Conservation (phyloP, 352 stramenopile species). For the Plasmopara viticola region DNA sequence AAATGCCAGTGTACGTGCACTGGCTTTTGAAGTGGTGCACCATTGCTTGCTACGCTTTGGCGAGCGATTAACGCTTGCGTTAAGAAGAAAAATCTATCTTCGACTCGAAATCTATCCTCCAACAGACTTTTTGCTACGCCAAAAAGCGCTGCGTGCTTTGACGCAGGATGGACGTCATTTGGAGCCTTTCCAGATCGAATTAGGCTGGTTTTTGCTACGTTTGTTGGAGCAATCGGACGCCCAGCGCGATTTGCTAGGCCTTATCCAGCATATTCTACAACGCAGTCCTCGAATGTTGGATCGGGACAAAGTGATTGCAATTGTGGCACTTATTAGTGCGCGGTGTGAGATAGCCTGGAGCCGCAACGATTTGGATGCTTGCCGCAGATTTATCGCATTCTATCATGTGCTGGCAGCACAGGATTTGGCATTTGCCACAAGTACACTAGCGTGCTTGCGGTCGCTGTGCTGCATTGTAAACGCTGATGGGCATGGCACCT, state of each 20-base stretch:
- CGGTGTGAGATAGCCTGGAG: conserved; percentile 70
- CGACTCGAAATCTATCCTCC: too few species aligned
- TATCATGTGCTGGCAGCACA: conserved; percentile 42
- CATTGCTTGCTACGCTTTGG: conserved; percentile 60
- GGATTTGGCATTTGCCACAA: conserved; percentile 52
- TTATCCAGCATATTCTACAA: conserved; percentile 72
- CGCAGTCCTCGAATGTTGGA: conserved; percentile 51
- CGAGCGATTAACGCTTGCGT: conserved; percentile 30
- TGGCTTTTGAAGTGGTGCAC: conserved; percentile 72
- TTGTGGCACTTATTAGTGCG: conserved; percentile 58
- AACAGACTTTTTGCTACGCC: too few species aligned
- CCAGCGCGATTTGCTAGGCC: conserved; percentile 59
- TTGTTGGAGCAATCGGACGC: conserved; percentile 75
- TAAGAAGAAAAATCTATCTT: conserved; percentile 15
- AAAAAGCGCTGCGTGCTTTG: too few species aligned
- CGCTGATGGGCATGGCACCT: conserved; percentile 71
- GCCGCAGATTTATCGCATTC: too few species aligned
- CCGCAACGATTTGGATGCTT: conserved; percentile 41
- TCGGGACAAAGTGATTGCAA: conserved; percentile 58
- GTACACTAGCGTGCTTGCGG: conserved; percentile 50
- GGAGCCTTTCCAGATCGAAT: conserved; percentile 58
- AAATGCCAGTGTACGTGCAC: conserved; percentile 54
- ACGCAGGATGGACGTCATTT: conserved; percentile 45
- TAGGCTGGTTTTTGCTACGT: conserved; percentile 71
- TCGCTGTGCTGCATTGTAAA: conserved; percentile 84